These are phyloP conservation scores for Mortierella sp. DNA, from an alignment of 371 early-diverging fungal genomes.

Conservation along the genomic window DNA sequence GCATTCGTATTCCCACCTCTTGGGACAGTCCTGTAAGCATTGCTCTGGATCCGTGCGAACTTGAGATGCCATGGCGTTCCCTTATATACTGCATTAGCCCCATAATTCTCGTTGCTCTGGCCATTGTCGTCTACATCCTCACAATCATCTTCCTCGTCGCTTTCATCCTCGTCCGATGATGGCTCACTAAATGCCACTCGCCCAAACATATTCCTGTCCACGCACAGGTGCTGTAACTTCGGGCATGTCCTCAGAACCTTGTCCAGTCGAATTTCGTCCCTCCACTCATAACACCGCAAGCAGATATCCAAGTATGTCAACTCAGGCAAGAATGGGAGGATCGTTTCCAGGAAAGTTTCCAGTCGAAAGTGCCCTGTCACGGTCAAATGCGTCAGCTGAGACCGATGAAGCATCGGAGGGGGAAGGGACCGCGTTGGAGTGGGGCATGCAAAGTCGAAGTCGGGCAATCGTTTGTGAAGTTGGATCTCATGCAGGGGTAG, in stretches of 20 bases:
- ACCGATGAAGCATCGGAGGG: conserved; percentile 5
- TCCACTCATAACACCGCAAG: conserved; percentile 24
- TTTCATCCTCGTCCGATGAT: neutral
- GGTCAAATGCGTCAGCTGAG: conserved; percentile 21
- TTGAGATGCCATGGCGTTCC: conserved; percentile 25
- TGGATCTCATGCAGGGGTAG: conserved; percentile 4
- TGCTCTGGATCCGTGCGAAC: neutral
- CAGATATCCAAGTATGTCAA: conserved; percentile 24
- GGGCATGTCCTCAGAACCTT: conserved; percentile 29
- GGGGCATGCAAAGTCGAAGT: neutral
- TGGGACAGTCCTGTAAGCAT: neutral
- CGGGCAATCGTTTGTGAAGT: neutral
- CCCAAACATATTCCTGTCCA: conserved; percentile 36
- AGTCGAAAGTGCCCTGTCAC: conserved; percentile 21
- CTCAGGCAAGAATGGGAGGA: conserved; percentile 34
- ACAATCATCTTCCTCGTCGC: conserved; percentile 2
- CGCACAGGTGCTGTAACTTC: conserved; percentile 26
- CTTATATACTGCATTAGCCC: conserved; percentile 1
- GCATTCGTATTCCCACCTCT: no score
- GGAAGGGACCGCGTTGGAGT: neutral
- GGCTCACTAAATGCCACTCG: conserved; percentile 12
- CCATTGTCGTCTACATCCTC: neutral
- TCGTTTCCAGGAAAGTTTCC: conserved; percentile 22
- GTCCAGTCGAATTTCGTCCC: conserved; percentile 31
- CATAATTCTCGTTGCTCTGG: conserved; percentile 4